Conservation (phyloP, 345 rosid species). For the Capsella bursapastoris region DNA sequence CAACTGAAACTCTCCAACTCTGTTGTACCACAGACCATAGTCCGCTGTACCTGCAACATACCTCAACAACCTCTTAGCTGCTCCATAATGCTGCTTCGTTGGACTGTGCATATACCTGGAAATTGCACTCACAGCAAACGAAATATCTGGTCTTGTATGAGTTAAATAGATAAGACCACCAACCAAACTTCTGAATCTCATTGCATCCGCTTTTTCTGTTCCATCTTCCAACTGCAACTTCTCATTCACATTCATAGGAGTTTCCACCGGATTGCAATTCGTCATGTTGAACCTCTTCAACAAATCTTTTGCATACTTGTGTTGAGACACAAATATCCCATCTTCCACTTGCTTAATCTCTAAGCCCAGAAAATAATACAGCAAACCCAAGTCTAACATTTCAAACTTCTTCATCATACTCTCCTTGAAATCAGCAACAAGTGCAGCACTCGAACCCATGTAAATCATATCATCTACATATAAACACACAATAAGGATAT, state of each 20-base stretch:
- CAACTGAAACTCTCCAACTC: no score
- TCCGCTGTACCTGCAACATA: no score
- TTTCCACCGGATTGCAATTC: not conserved
- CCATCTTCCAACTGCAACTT: constrained; percentile 13
- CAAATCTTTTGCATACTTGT: not conserved
- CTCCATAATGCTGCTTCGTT: no score
- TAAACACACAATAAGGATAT: constrained; percentile 4
- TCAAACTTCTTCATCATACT: constrained; percentile 1
- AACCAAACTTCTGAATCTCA: no score
- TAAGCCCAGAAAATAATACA: not conserved
- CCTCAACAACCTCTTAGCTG: no score
- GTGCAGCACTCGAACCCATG: constrained; percentile 8
- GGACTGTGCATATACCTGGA: no score
- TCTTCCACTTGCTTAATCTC: constrained; percentile 6
- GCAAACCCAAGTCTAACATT: not conserved
- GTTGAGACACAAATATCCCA: not conserved
- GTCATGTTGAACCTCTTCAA: not conserved
- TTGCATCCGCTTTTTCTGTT: not conserved
- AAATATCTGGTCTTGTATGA: no score
- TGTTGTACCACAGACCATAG: no score
- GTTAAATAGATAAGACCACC: no score
- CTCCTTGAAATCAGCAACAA: not conserved
- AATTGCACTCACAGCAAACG: no score
- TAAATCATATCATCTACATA: constrained; percentile 6
- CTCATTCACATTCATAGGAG: constrained; percentile 15